These are phyloP conservation scores for Daldinia sp. DNA, from an alignment of 2,329 filamentous ascomycete genomes.

Conservation along the genomic window DNA sequence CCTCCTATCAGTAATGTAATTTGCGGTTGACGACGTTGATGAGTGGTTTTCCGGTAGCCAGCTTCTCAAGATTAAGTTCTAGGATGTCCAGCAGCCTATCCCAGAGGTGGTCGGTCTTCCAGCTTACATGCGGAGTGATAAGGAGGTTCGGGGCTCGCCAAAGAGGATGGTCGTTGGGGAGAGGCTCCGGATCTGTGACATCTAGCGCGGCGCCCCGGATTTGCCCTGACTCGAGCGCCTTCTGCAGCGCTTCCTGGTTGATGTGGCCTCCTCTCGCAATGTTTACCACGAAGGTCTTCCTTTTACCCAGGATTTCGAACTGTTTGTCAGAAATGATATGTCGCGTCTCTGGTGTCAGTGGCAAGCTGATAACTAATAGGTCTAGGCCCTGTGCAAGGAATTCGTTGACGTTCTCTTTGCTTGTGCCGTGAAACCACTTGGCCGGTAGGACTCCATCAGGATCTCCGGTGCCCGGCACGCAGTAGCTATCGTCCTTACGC, in stretches of 20 bases:
- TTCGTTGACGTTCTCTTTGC: slow-evolving; percentile 50
- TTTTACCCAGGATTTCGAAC: slow-evolving; percentile 51
- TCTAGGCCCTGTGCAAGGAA: slow-evolving; percentile 57
- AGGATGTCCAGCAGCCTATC: slow-evolving; percentile 42
- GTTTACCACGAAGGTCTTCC: slow-evolving; percentile 69
- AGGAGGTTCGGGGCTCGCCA: slow-evolving; percentile 72
- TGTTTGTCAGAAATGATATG: slow-evolving; percentile 57
- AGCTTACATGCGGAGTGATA: slow-evolving; percentile 56
- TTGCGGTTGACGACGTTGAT: slow-evolving; percentile 46
- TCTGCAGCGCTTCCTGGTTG: slow-evolving; percentile 62
- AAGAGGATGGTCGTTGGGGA: slow-evolving; percentile 70
- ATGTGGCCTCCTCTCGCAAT: slow-evolving; percentile 65
- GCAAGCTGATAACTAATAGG: slow-evolving; percentile 55
- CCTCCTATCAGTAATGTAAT: slow-evolving; percentile 42
- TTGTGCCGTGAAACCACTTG: slow-evolving; percentile 55
- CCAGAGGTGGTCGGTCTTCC: slow-evolving; percentile 39
- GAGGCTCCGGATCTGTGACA: slow-evolving; percentile 76
- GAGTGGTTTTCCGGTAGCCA: slow-evolving; percentile 43
- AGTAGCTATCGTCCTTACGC: slow-evolving; percentile 69
- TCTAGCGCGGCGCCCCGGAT: slow-evolving; percentile 71
- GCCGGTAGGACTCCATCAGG: slow-evolving; percentile 54
- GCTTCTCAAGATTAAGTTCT: slow-evolving; percentile 42
- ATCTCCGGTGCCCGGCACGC: slow-evolving; percentile 70
- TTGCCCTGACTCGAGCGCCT: slow-evolving; percentile 57
- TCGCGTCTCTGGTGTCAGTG: slow-evolving; percentile 54